These are phyloP conservation scores for Tuber melanosporum DNA, from an alignment of 495 filamentous ascomycete genomes.

Conservation along the genomic window DNA sequence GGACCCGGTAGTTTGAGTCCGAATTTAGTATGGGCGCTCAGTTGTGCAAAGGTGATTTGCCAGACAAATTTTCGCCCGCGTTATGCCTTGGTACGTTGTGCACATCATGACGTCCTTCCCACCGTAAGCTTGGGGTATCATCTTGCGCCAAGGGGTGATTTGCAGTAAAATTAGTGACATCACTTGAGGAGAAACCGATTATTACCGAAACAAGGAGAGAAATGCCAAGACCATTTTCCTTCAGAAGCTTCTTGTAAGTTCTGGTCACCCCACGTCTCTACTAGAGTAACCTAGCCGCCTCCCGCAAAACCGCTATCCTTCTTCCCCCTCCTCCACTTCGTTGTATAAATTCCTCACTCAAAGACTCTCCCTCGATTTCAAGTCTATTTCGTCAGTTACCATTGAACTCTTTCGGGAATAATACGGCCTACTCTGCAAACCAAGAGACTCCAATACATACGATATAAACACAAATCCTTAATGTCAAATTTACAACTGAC, in stretches of 20 bases:
- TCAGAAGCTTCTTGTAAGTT: background rate
- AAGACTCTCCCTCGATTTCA: background rate
- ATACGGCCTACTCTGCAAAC: background rate
- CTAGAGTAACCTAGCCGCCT: background rate
- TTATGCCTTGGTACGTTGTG: no score
- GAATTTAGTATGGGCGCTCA: no score
- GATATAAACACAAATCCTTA: background rate
- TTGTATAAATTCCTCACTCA: background rate
- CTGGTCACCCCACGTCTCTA: background rate
- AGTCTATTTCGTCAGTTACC: background rate
- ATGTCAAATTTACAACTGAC: slow-evolving; percentile 59
- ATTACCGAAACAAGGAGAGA: background rate
- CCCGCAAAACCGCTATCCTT: background rate
- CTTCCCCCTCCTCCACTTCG: background rate
- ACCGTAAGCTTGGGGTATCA: background rate
- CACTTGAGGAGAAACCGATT: background rate
- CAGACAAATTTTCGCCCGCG: no score
- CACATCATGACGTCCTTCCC: background rate
- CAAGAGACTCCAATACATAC: background rate
- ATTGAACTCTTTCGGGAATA: background rate
- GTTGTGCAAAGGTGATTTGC: no score
- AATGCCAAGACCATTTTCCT: background rate
- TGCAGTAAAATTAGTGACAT: background rate
- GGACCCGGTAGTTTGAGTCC: no score
- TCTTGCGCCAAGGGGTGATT: background rate